Evolutionary conservation across 2,329 filamentous ascomycete species (phyloP), one percentile per base, ranked within the genome.

Genomic region (Botrytis sinoallii): DNA sequence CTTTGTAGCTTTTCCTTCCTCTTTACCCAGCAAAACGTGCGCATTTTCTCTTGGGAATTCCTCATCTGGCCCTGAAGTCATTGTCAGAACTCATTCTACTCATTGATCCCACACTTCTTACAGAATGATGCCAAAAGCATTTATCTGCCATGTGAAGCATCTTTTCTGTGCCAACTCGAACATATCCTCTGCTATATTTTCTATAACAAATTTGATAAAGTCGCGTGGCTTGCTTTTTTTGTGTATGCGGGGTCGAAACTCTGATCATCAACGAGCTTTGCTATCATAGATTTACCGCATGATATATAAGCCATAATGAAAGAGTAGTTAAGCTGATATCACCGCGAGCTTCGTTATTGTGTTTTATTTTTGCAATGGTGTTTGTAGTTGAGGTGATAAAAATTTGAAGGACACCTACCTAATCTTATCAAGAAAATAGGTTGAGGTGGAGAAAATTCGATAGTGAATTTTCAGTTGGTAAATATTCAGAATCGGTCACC

Each of bases 101-200:
- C 22, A 22, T 29, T 4, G 2, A 55, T 29, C 32, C 22, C 38
- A n/a, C 2, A n/a, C 8, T 32, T 52, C 65, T 67, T 20, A 67
- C 65, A 67, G 32, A 67, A 67, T 40, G 65, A 38, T 52, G 65
- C 65, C 65, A 67, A 12, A 40, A 67, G 35, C 65, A 67, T 67
- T 67, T 35, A 55, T 67, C 65, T n/a, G 65, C 46, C 25, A 18
- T n/a, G 18, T 67, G 55, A 29, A 67, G 8, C 46, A 22, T 29
- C 25, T 22, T 67, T 40, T 67, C 65, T 14, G 65, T 67, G 10
- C 46, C 52, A 10, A 18, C 25, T 40, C 46, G 48, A 18, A 67
- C 65, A 12, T 67, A 67, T 55, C 65, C 46, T 40, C 65, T 38
- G 46, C 65, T 67, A 48, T 55, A 40, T 29, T 67, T 67, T 12